Percentiles rank a stretch among this genome's conserved stretches.
These are phyloP conservation scores for Cercospora sp. DNA, from an alignment of 2,329 filamentous ascomycete species.

Conservation along the genomic window DNA sequence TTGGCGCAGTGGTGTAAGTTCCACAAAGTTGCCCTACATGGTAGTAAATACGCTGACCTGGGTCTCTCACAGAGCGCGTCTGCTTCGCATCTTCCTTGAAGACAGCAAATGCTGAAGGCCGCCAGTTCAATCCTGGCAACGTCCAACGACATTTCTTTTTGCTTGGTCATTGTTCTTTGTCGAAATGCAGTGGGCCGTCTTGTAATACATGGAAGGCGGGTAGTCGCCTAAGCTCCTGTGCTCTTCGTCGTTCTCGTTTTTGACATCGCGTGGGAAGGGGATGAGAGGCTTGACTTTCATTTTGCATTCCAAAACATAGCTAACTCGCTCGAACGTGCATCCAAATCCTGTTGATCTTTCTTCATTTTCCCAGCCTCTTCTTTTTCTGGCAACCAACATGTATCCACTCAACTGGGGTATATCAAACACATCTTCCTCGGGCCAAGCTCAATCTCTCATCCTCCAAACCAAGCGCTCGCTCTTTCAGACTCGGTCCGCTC, in stretches of 20 bases:
- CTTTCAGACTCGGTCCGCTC: not conserved
- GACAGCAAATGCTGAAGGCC: slow-evolving; percentile 10
- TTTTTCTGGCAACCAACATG: not conserved
- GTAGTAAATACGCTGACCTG: not conserved
- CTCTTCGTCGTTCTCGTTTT: no score
- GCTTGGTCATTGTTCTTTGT: not conserved
- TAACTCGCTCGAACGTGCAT: not conserved
- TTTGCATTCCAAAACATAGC: not conserved
- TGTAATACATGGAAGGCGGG: not conserved
- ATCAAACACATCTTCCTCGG: not conserved
- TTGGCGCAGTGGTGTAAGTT: slow-evolving; percentile 14
- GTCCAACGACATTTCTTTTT: slow-evolving; percentile 10
- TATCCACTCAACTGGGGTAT: not conserved
- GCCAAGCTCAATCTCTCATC: not conserved
- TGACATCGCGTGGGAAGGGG: not conserved
- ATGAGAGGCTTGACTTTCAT: not conserved
- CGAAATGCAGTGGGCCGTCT: slow-evolving; percentile 8
- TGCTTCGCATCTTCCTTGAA: slow-evolving; percentile 9
- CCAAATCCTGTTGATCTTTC: not conserved
- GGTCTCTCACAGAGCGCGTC: slow-evolving; percentile 3
- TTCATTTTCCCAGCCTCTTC: not conserved
- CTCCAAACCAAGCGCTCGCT: not conserved
- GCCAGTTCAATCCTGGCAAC: slow-evolving; percentile 10
- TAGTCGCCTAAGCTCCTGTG: no score
- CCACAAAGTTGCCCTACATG: not conserved